These are phyloP conservation scores for Leccinum pachyderme DNA, from an alignment of 1,284 basidiomycete genomes.

Conservation along the genomic window DNA sequence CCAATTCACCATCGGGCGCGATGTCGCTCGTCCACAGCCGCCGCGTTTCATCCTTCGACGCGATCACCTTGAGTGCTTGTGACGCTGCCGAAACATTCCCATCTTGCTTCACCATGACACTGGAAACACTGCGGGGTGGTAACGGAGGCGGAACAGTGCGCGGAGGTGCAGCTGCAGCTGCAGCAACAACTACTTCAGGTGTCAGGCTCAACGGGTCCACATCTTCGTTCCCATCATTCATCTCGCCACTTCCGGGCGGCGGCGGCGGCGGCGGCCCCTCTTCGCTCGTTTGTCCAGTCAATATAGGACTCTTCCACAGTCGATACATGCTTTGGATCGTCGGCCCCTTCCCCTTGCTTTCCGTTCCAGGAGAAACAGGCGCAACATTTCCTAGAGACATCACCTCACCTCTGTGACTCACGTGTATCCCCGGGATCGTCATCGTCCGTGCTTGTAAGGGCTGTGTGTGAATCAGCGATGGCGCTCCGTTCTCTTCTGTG, in stretches of 20 bases:
- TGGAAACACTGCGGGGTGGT: constrained; percentile 52
- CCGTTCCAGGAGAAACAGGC: constrained; percentile 41
- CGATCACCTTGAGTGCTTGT: constrained; percentile 55
- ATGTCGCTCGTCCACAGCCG: constrained; percentile 23
- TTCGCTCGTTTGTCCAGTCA: constrained; percentile 28
- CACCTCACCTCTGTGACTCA: constrained; percentile 71
- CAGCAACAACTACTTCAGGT: constrained; percentile 8
- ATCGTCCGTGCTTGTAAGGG: constrained; percentile 68
- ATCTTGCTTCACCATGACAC: constrained; percentile 29
- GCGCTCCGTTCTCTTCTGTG: constrained; percentile 20
- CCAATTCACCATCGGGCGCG: constrained; percentile 5
- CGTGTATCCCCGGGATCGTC: constrained; percentile 80
- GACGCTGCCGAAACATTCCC: constrained; percentile 42
- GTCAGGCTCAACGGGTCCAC: constrained; percentile 25
- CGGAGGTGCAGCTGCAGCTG: constrained; percentile 8
- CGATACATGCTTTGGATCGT: constrained; percentile 68
- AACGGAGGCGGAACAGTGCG: constrained; percentile 46
- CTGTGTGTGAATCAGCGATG: constrained; percentile 64
- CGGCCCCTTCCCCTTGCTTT: constrained; percentile 44
- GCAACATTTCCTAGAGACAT: constrained; percentile 76
- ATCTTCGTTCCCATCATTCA: constrained; percentile 34
- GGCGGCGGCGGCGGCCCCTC: constrained; percentile 26
- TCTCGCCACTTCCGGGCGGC: constrained; percentile 19
- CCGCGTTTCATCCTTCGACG: constrained; percentile 41
- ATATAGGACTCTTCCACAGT: constrained; percentile 57